A percentile compares a stretch with the other conserved stretches of the same genome.
Evolutionary conservation across 345 rosid species (phyloP).

Genomic region (Populus tremula): DNA sequence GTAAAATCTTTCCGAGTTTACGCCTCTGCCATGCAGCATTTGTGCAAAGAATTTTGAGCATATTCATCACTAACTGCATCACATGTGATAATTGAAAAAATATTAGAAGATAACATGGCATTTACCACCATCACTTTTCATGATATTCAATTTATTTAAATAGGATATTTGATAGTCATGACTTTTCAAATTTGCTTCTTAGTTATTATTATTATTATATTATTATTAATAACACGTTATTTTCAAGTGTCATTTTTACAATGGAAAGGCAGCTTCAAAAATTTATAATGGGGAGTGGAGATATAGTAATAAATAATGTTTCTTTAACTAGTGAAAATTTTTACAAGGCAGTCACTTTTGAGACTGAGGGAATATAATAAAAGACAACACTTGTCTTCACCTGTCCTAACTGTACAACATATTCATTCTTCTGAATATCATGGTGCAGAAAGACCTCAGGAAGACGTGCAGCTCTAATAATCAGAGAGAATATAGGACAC

Average conservation of each 20-base stretch:
- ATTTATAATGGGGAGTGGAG: not conserved
- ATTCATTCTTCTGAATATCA: slow-evolving; percentile 69
- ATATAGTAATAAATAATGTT: not conserved
- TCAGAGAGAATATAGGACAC: slow-evolving; percentile 65
- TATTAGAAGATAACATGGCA: not conserved
- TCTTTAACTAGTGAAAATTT: not conserved
- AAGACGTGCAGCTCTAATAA: slow-evolving; percentile 63
- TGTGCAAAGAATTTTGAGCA: slow-evolving; percentile 88
- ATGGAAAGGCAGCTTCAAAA: not conserved
- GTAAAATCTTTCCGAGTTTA: slow-evolving; percentile 90
- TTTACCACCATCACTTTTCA: not conserved
- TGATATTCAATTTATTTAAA: not conserved
- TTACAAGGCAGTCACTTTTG: not conserved
- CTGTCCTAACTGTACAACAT: slow-evolving; percentile 68
- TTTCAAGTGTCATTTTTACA: not conserved
- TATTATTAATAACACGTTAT: not conserved
- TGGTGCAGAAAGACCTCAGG: slow-evolving; percentile 65
- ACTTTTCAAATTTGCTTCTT: not conserved
- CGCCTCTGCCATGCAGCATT: slow-evolving; percentile 99
- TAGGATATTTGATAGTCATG: not conserved
- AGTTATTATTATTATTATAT: not conserved
- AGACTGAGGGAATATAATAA: not conserved
- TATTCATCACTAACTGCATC: slow-evolving; percentile 83
- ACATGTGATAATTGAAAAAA: not conserved
- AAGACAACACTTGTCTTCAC: slow-evolving; percentile 34